These are phyloP conservation scores for Trichoderma sp. DNA, from an alignment of 2,329 filamentous ascomycete genomes.

Conservation along the genomic window DNA sequence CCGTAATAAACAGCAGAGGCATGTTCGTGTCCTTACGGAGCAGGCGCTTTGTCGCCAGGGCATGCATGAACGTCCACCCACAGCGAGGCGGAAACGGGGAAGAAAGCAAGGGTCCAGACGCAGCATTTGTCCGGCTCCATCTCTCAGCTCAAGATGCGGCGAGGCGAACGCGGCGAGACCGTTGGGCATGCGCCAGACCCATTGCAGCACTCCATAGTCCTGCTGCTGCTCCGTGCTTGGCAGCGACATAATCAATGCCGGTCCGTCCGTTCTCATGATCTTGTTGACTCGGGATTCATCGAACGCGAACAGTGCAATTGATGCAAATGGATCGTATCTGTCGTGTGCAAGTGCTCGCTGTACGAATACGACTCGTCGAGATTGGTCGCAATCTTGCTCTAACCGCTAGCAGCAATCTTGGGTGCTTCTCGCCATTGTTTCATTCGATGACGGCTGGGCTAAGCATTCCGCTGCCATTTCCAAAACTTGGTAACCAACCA, in stretches of 20 bases:
- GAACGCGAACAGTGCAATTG: not conserved
- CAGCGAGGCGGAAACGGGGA: not conserved
- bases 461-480: conserved; percentile 5
- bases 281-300: not conserved
- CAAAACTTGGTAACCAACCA: conserved; percentile 26
- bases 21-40: not conserved
- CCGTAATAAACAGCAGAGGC: not conserved
- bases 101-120: conserved; percentile 1
- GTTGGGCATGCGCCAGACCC: conserved; percentile 14
- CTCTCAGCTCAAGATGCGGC: conserved; percentile 28
- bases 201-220: conserved; percentile 16
- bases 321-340: too few species aligned
- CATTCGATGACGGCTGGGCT: conserved; percentile 13
- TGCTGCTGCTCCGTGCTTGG: conserved; percentile 1
- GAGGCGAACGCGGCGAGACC: conserved; percentile 24
- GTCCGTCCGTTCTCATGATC: not conserved
- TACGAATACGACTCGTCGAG: conserved; percentile 23
- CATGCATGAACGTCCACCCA: conserved; percentile 3
- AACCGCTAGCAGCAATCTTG: conserved; percentile 7
- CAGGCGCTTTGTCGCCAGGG: not conserved
- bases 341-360: not conserved
- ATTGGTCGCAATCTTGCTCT: conserved; percentile 15
- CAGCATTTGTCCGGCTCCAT: conserved; percentile 22
- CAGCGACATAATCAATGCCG: not conserved
- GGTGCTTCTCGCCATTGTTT: conserved; percentile 12